Evolutionary conservation across 2,329 filamentous ascomycete genomes (phyloP), one percentile per base, ranked within the genome.

Genomic region (Coniochaeta sp.): DNA sequence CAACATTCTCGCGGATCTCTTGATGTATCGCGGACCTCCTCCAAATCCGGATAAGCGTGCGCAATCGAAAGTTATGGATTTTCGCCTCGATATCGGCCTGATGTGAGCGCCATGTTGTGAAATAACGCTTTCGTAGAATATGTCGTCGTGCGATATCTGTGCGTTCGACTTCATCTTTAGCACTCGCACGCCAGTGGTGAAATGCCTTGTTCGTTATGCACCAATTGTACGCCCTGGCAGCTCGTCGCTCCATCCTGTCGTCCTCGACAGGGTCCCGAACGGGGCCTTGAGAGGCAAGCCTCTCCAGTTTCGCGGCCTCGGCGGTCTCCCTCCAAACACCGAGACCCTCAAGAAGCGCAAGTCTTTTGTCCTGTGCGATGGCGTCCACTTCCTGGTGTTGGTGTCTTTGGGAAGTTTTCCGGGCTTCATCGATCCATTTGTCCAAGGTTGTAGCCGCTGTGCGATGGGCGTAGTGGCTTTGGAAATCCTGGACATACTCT

Each of bases 101-200:
- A 59, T 89, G 84, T 61, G 85, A 80, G 28, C 82, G 79, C 89
- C 89, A 91, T 8, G 84, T 84, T 61, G 83, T 83, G 71, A 90
- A 91, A 62, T 86, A 87, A 59, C 84, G 83, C 14, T 83, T 84
- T 59, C 87, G 80, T 59, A 95, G 75, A 62, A 93, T 85, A 69
- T 91, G 89, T 62, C 85, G 79, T 63, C 89, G 81, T 22, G 89
- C 90, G 47, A 85, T 79, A 4, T 82, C 84, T 4, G 89, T 90
- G 44, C 84, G 82, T 63, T 85, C 81, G 17, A 86, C 77, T 67
- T 90, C 84, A 16, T 89, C 85, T 6, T 79, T 81, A 12, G 89
- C 81, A 57, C 81, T 78, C 59, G 82, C 81, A 12, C 83, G 82
- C 91, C 91, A 96, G 64, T 89, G 85, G 1, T 79, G 82, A 60